These are phyloP conservation scores for Aphanomyces astaci DNA, from an alignment of 352 stramenopile genomes.

Conservation along the genomic window DNA sequence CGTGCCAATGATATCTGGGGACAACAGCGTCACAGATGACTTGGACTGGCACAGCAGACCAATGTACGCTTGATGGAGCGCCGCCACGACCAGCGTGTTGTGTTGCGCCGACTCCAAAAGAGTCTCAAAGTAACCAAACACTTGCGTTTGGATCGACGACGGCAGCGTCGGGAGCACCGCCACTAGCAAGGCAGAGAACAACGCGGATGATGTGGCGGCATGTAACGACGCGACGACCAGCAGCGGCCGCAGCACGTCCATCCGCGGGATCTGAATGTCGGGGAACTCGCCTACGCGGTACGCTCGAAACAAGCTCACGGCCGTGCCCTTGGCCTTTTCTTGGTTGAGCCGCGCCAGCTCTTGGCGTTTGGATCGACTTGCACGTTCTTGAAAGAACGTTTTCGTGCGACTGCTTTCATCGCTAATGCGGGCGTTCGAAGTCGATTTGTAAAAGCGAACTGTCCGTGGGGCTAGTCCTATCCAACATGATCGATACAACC, in stretches of 20 bases:
- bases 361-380: slow-evolving; percentile 31
- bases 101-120: neutral
- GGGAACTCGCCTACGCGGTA: slow-evolving; percentile 66
- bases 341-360: slow-evolving; percentile 43
- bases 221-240: slow-evolving; percentile 54
- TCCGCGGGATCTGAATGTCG: slow-evolving; percentile 69
- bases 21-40: slow-evolving; percentile 28
- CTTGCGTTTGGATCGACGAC: neutral
- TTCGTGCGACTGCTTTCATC: neutral
- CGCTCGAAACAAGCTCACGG: slow-evolving; percentile 53
- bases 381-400: slow-evolving; percentile 42
- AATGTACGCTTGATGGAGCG: slow-evolving; percentile 1
- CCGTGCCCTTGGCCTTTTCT: slow-evolving; percentile 46
- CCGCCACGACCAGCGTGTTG: slow-evolving; percentile 9
- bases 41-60: neutral
- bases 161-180: slow-evolving; percentile 33
- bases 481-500: no score
- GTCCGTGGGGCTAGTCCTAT: neutral
- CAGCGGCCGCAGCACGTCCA: slow-evolving; percentile 58
- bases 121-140: neutral
- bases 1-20: slow-evolving; percentile 36
- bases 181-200: slow-evolving; percentile 41
- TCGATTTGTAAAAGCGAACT: neutral
- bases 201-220: slow-evolving; percentile 31
- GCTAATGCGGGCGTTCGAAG: neutral